These are phyloP conservation scores for Daldinia sp. DNA, from an alignment of 2,329 filamentous ascomycete genomes.

Conservation along the genomic window DNA sequence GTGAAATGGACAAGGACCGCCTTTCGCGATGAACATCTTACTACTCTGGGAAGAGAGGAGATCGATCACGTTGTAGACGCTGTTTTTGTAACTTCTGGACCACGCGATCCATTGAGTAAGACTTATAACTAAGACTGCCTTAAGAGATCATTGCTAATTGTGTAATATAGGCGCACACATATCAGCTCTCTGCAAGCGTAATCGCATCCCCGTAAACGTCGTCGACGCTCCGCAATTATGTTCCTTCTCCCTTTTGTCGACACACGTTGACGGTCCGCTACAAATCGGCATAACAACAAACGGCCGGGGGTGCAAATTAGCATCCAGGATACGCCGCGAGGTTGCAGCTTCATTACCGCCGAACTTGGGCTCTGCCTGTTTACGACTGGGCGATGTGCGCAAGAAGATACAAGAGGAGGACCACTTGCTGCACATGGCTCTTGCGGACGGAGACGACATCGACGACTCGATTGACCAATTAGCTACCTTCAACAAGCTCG, in stretches of 20 bases:
- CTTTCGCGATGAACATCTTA: slow-evolving; percentile 77
- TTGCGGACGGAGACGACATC: slow-evolving; percentile 52
- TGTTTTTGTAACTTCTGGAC: slow-evolving; percentile 80
- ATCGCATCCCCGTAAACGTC: slow-evolving; percentile 92
- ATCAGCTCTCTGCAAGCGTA: slow-evolving; percentile 75
- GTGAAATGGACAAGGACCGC: slow-evolving; percentile 71
- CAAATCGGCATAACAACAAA: slow-evolving; percentile 97
- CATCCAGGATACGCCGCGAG: slow-evolving; percentile 86
- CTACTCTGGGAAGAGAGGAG: slow-evolving; percentile 79
- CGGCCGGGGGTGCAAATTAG: slow-evolving; percentile 91
- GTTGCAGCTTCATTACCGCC: slow-evolving; percentile 81
- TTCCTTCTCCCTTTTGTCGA: slow-evolving; percentile 88
- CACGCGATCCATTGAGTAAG: slow-evolving; percentile 55
- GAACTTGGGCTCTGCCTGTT: slow-evolving; percentile 79
- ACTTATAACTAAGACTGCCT: neutral
- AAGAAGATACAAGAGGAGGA: slow-evolving; percentile 79
- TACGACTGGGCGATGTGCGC: slow-evolving; percentile 77
- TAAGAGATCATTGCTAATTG: neutral
- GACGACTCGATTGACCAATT: slow-evolving; percentile 77
- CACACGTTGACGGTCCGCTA: slow-evolving; percentile 86
- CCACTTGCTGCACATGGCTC: slow-evolving; percentile 50
- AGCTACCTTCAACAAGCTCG: slow-evolving; percentile 83
- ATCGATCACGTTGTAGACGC: slow-evolving; percentile 83
- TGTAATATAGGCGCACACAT: slow-evolving; percentile 66
- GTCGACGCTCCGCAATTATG: slow-evolving; percentile 86